A percentile compares a stretch with the other conserved stretches of the same genome.
phyloP scores from a whole-genome alignment of 148 eudicot species.

The Chenopodium album region DNA sequence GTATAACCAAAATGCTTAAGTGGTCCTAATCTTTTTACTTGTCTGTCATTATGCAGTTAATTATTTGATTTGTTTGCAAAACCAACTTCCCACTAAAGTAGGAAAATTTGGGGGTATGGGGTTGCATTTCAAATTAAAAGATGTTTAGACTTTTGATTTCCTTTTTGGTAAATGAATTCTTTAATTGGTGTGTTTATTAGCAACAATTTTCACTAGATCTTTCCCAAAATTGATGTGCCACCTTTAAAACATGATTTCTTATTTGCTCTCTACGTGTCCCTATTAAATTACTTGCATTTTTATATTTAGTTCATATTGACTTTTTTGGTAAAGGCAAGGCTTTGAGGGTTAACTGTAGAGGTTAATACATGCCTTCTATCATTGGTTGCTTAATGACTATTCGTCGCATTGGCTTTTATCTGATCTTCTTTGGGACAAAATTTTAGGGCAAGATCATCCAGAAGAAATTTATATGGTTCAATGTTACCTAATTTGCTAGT shows the following conservation, averaged over 20 bases:
- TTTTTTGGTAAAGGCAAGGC: not conserved
- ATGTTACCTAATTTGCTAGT: no score
- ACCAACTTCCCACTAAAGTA: conserved; percentile 16
- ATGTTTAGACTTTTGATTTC: conserved; percentile 3
- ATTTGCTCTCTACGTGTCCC: conserved; percentile 7
- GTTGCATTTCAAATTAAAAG: not conserved
- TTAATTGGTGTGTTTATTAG: conserved; percentile 6
- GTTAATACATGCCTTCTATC: not conserved
- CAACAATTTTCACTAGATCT: not conserved
- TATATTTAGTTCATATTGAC: conserved; percentile 12
- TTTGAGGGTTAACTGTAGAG: not conserved
- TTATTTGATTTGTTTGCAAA: conserved; percentile 19
- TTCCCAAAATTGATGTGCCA: conserved; percentile 17
- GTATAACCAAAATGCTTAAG: conserved; percentile 3
- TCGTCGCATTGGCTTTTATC: not conserved
- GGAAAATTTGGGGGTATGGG: not conserved
- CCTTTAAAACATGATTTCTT: not conserved
- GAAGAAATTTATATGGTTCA: not conserved
- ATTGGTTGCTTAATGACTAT: not conserved
- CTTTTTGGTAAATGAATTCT: not conserved
- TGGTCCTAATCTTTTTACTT: not conserved
- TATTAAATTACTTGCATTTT: conserved; percentile 8
- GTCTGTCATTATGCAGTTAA: conserved; percentile 16
- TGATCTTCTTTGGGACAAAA: not conserved
- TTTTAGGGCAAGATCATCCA: not conserved